Conservation (phyloP, 495 filamentous ascomycete species). For the Chaetomium cochliodes region DNA sequence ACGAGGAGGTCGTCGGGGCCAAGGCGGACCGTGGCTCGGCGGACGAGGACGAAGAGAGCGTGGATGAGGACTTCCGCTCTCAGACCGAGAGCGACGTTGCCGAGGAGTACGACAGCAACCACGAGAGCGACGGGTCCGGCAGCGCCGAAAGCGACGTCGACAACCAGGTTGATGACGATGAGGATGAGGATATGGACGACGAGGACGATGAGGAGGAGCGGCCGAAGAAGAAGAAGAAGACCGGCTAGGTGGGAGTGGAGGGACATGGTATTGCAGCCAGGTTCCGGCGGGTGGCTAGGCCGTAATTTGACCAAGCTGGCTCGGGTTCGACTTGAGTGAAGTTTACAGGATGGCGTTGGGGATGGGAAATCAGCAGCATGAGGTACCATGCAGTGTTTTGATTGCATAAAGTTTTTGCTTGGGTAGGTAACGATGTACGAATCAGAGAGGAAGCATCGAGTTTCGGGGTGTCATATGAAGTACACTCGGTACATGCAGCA, state of each 20-base stretch:
- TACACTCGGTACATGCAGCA: background rate
- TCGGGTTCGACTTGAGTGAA: background rate
- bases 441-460: constrained; percentile 1
- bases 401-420: background rate
- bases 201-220: constrained; percentile 40
- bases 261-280: background rate
- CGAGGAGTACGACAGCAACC: constrained; percentile 90
- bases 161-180: constrained; percentile 45
- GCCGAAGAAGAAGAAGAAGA: constrained; percentile 55
- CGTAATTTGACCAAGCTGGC: background rate
- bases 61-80: constrained; percentile 93
- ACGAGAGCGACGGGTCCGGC: constrained; percentile 77
- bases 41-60: constrained; percentile 91
- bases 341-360: constrained; percentile 11
- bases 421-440: background rate
- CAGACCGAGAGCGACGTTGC: constrained; percentile 91
- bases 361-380: constrained; percentile 1
- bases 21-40: constrained; percentile 82
- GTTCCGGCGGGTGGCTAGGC: background rate
- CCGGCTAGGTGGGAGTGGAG: constrained; percentile 23
- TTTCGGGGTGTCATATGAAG: background rate
- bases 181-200: constrained; percentile 38
- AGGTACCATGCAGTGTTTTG: constrained; percentile 1
- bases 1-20: constrained; percentile 76
- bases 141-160: constrained; percentile 57